A percentile compares a stretch with the other conserved stretches of the same genome.
Evolutionary conservation across 352 stramenopile genomes (phyloP).

Genomic region (Phytophthora foliorum): DNA sequence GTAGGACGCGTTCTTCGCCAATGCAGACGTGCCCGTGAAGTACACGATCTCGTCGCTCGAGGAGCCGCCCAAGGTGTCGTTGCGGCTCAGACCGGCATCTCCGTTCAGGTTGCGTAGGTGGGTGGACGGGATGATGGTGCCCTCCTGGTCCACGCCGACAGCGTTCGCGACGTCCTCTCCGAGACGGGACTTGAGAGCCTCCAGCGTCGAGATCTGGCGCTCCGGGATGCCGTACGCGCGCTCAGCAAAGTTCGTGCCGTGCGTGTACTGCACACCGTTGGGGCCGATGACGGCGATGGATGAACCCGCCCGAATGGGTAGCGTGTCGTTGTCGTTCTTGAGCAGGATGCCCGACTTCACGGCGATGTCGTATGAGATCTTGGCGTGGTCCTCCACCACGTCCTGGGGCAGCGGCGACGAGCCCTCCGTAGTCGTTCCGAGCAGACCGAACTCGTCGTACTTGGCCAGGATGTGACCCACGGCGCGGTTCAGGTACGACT

Average conservation of each 20-base stretch:
- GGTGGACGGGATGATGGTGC: conserved; percentile 40
- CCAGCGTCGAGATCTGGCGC: conserved; percentile 32
- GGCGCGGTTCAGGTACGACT: conserved; percentile 44
- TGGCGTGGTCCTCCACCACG: conserved; percentile 33
- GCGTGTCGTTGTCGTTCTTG: conserved; percentile 38
- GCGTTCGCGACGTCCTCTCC: conserved; percentile 35
- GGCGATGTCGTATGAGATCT: conserved; percentile 44
- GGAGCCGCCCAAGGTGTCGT: conserved; percentile 23
- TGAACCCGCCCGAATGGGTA: conserved; percentile 26
- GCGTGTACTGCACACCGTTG: conserved; percentile 46
- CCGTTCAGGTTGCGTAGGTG: conserved; percentile 41
- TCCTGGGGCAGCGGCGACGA: conserved; percentile 34
- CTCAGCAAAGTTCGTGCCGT: conserved; percentile 44
- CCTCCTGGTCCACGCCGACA: conserved; percentile 41
- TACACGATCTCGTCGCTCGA: conserved; percentile 37
- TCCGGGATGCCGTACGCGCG: conserved; percentile 43
- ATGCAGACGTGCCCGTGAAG: conserved; percentile 37
- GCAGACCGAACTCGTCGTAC: conserved; percentile 44
- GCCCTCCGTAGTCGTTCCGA: conserved; percentile 34
- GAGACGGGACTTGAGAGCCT: conserved; percentile 36
- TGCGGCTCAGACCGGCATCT: conserved; percentile 33
- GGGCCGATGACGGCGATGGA: conserved; percentile 44
- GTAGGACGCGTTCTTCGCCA: conserved; percentile 33
- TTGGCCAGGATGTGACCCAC: conserved; percentile 42
- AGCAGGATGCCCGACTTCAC: conserved; percentile 46